Percentiles rank a stretch among this genome's conserved stretches.
phyloP scores from a whole-genome alignment of 2,329 filamentous ascomycete species.

The Cercospora sesami region DNA sequence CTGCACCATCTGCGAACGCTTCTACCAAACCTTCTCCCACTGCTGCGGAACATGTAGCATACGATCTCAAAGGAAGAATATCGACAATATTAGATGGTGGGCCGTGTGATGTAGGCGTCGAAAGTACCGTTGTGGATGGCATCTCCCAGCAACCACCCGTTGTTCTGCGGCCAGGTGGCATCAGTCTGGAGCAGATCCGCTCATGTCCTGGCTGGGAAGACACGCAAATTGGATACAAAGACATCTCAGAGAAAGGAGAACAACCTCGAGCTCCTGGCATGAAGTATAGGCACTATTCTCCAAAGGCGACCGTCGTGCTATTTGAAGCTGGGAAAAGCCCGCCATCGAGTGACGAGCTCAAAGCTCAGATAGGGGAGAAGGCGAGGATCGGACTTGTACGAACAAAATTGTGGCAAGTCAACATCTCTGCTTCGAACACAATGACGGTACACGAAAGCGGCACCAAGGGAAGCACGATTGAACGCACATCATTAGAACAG shows the following conservation, averaged over 20 bases:
- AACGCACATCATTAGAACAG: slow-evolving; percentile 24
- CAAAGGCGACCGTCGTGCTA: slow-evolving; percentile 70
- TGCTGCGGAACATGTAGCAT: slow-evolving; percentile 80
- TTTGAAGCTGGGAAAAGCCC: slow-evolving; percentile 62
- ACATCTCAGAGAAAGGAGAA: slow-evolving; percentile 65
- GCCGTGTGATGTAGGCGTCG: slow-evolving; percentile 81
- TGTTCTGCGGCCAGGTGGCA: slow-evolving; percentile 80
- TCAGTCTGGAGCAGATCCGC: slow-evolving; percentile 77
- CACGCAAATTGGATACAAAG: slow-evolving; percentile 75
- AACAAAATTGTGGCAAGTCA: slow-evolving; percentile 39
- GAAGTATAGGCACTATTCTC: slow-evolving; percentile 99
- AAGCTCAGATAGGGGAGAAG: slow-evolving; percentile 30
- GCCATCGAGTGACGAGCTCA: slow-evolving; percentile 35
- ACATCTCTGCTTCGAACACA: slow-evolving; percentile 20
- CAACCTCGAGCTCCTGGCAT: slow-evolving; percentile 86
- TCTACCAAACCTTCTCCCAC: slow-evolving; percentile 92
- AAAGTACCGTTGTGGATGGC: slow-evolving; percentile 95
- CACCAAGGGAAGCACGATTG: neutral
- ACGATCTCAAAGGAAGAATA: slow-evolving; percentile 81
- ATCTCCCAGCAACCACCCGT: slow-evolving; percentile 71
- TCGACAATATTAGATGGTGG: slow-evolving; percentile 88
- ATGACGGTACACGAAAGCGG: neutral
- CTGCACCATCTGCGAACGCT: slow-evolving; percentile 90
- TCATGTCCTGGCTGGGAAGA: slow-evolving; percentile 76
- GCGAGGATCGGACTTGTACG: slow-evolving; percentile 44